These are phyloP conservation scores for Gilbertella persicaria DNA, from an alignment of 371 early-diverging fungal species.

Conservation along the genomic window DNA sequence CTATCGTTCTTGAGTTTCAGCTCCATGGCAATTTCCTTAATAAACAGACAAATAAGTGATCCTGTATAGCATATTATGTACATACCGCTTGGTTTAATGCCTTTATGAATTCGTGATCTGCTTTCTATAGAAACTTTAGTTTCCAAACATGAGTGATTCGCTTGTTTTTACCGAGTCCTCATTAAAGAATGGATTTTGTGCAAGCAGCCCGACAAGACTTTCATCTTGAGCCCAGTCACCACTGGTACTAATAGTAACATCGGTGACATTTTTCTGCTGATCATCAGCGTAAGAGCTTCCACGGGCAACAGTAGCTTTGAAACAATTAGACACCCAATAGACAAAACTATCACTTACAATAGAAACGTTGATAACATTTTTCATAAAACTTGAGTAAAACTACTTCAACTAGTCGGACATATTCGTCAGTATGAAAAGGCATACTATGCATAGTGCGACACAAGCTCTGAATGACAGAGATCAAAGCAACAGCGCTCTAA, in stretches of 20 bases:
- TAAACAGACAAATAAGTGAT: background rate
- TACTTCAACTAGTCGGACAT: constrained; percentile 75
- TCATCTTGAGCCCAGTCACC: constrained; percentile 84
- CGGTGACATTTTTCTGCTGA: constrained; percentile 33
- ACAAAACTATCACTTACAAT: constrained; percentile 44
- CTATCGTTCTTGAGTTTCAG: constrained; percentile 80
- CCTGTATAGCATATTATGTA: background rate
- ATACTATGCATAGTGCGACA: constrained; percentile 71
- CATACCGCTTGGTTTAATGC: constrained; percentile 49
- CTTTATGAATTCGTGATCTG: constrained; percentile 37
- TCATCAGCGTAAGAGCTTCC: constrained; percentile 44
- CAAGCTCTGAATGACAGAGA: constrained; percentile 66
- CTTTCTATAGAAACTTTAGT: constrained; percentile 19
- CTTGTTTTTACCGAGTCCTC: constrained; percentile 39
- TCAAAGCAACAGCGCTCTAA: constrained; percentile 67
- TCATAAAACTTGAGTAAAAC: constrained; percentile 77
- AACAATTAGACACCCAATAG: background rate
- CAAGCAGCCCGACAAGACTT: constrained; percentile 64
- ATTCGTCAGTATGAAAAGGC: constrained; percentile 80
- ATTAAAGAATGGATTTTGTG: constrained; percentile 64
- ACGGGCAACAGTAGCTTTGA: constrained; percentile 55
- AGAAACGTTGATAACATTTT: constrained; percentile 71
- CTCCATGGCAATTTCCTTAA: constrained; percentile 78
- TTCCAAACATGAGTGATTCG: background rate
- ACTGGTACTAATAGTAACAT: constrained; percentile 55